Base-by-base conservation (phyloP, 371 early-diverging fungal genomes). In the Batrachochytrium dendrobatidis region DNA sequence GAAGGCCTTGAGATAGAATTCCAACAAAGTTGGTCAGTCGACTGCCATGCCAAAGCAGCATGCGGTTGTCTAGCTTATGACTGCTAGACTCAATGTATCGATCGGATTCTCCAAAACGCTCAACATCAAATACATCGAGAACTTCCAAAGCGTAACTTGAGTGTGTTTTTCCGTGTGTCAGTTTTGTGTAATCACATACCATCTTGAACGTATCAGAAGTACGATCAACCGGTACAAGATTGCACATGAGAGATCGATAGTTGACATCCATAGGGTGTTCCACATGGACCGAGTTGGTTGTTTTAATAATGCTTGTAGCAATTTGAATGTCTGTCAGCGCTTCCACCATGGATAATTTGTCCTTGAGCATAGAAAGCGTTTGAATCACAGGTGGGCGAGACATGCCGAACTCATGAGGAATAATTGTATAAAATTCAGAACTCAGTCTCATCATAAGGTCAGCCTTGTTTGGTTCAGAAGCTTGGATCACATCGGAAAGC, bases 11-110 rank as follows among this genome's bases (percentile, higher is more conserved):
- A 22, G 74, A 73, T 35, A 83, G 61, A 60, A 83, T 83, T 51
- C 85, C 84, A 15, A 73, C 77, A 73, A 67, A 83, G 67, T 85
- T 85, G 26, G 82, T 82, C 1, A 77, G 58, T 31, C 82, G 70
- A 49, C 69, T 69, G 62, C 83, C 83, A 59, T 83, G 83, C 83
- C 84, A 83, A 17, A 83, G 60, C 33, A 83, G 58, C 29, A 72
- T 73, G 29, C 72, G 66, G 60, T 80, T 81, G 46, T 73, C 71
- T 51, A 80, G 35, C 29, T 74, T 65, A 26, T 45, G 24, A 5
- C 3, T 24, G 48, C 63, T 71, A 6, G 64, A 20, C 6, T 56
- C 57, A 15, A 58, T 50, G 49, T 66, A 80, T 8, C 77, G 54
- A n/a, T 76, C 70, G 31, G 51, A 22, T 51, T 81, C 81, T 3